Evolutionary conservation across 257 asterid species (phyloP).

Genomic region (Ligustrum vulgare): DNA sequence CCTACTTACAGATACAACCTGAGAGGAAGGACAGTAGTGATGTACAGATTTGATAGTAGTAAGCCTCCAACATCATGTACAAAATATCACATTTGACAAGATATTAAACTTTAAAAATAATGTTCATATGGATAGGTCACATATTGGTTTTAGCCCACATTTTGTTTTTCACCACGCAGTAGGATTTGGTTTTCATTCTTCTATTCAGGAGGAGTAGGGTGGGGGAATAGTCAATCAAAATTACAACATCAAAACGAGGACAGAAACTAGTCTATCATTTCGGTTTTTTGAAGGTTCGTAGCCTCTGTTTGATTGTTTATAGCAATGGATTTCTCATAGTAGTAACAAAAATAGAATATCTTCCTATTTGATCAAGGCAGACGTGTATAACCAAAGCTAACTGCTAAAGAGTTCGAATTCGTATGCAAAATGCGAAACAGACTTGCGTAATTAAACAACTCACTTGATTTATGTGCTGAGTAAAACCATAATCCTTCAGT

Average conservation of each 20-base stretch:
- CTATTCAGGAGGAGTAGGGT: background rate
- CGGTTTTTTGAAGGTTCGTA: background rate
- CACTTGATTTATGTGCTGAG: constrained; percentile 45
- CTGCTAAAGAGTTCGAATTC: background rate
- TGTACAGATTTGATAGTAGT: background rate
- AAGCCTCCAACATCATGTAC: constrained; percentile 7
- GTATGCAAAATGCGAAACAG: constrained; percentile 4
- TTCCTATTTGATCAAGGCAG: background rate
- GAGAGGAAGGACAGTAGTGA: constrained; percentile 3
- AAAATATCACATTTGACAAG: background rate
- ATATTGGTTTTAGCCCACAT: background rate
- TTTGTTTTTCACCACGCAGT: background rate
- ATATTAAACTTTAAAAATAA: background rate
- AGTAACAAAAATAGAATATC: background rate
- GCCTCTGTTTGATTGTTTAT: background rate
- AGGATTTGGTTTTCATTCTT: background rate
- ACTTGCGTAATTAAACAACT: constrained; percentile 26
- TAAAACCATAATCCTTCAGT: constrained; percentile 32
- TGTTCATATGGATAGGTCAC: background rate
- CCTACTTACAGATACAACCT: constrained; percentile 7
- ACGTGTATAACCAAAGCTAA: constrained; percentile 3
- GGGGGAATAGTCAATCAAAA: background rate
- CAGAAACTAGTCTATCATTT: background rate
- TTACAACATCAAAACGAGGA: background rate
- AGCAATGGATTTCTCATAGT: background rate